Conservation (phyloP, 2,329 filamentous ascomycete genomes). For the Verticillium longisporum region DNA sequence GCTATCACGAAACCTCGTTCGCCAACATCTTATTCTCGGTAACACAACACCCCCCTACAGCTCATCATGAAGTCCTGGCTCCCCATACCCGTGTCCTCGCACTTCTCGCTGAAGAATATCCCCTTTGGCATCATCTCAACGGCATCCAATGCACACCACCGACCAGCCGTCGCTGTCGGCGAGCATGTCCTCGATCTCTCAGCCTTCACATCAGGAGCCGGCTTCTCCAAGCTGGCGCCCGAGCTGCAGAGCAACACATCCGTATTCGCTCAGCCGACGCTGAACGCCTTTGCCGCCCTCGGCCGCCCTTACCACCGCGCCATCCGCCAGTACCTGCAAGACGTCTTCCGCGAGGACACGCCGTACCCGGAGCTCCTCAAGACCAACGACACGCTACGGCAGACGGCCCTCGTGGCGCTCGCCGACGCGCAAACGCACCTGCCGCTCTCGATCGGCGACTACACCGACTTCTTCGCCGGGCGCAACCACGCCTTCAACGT, state of each 20-base stretch:
- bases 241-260: not conserved
- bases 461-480: conserved; percentile 74
- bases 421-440: conserved; percentile 51
- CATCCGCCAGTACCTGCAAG: conserved; percentile 57
- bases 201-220: conserved; percentile 8
- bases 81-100: conserved; percentile 4
- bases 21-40: not conserved
- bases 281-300: conserved; percentile 65
- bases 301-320: conserved; percentile 59
- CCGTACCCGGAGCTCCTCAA: conserved; percentile 12
- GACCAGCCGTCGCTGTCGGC: conserved; percentile 63
- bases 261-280: conserved; percentile 37
- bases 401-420: conserved; percentile 1
- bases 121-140: conserved; percentile 70
- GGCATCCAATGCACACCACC: conserved; percentile 39
- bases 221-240: conserved; percentile 6
- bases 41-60: not conserved
- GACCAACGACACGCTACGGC: conserved; percentile 1
- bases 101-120: conserved; percentile 67
- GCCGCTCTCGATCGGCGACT: conserved; percentile 67
- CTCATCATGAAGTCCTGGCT: conserved; percentile 10
- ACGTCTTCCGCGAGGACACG: conserved; percentile 47
- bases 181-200: conserved; percentile 57
- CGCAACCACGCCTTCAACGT: conserved; percentile 60
- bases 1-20: not conserved